phyloP scores from a whole-genome alignment of 352 stramenopile genomes.

The Phytophthora parvispora region DNA sequence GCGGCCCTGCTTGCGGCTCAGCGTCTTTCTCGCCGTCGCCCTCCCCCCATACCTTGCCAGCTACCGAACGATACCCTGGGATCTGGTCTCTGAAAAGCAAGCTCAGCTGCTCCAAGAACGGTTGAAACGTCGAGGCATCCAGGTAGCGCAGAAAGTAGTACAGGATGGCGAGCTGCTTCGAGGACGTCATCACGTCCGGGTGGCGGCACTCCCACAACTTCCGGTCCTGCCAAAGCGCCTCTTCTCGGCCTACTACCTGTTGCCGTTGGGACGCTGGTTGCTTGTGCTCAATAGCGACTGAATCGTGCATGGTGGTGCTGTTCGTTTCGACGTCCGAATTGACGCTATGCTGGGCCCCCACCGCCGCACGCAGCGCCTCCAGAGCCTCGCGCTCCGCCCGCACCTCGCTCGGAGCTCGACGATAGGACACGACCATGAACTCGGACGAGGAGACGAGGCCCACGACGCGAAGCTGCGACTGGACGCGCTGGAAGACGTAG shows the following conservation, averaged over 20 bases:
- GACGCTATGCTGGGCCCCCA: neutral
- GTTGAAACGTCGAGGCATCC: slow-evolving; percentile 38
- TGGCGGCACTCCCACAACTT: slow-evolving; percentile 58
- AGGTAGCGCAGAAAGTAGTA: slow-evolving; percentile 49
- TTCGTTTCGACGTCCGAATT: neutral
- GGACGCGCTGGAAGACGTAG: slow-evolving; percentile 56
- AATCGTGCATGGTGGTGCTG: neutral
- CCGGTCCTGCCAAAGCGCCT: slow-evolving; percentile 33
- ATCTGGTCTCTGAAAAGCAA: slow-evolving; percentile 29
- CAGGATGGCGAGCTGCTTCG: slow-evolving; percentile 64
- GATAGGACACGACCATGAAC: slow-evolving; percentile 80
- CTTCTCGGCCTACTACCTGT: slow-evolving; percentile 11
- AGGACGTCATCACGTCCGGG: slow-evolving; percentile 42
- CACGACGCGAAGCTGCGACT: slow-evolving; percentile 49
- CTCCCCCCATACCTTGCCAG: neutral
- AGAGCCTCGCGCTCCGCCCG: slow-evolving; percentile 41
- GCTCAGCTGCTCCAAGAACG: slow-evolving; percentile 40
- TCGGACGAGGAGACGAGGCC: slow-evolving; percentile 50
- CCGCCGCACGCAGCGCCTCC: slow-evolving; percentile 14
- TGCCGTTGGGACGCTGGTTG: neutral
- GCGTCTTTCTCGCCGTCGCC: neutral
- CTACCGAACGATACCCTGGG: slow-evolving; percentile 3
- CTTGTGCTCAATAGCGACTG: slow-evolving; percentile 3
- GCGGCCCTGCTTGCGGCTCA: neutral
- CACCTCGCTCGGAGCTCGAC: slow-evolving; percentile 57